Evolutionary conservation across 257 asterid species (phyloP).

Genomic region (Nicotiana tomentosiformis): DNA sequence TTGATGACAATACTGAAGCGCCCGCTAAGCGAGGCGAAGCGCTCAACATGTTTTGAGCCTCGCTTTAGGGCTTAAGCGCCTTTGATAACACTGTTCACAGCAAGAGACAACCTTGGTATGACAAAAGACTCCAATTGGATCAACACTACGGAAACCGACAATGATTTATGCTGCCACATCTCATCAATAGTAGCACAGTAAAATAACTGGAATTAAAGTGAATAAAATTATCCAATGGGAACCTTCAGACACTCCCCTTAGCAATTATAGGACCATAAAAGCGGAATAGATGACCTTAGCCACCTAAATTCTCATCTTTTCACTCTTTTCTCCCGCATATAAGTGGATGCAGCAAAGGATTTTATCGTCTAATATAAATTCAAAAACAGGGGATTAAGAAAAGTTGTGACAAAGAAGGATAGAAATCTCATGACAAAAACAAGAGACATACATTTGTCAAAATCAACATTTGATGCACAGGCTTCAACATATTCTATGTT

Average conservation of each 20-base stretch:
- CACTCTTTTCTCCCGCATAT: neutral
- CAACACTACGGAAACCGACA: neutral
- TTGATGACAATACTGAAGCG: too few relatives aligned
- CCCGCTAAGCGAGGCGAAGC: too few relatives aligned
- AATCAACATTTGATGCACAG: constrained; percentile 76
- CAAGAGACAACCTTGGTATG: neutral
- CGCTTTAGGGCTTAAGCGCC: too few relatives aligned
- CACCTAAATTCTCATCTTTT: neutral
- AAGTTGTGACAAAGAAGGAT: neutral
- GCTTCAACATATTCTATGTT: constrained; percentile 86
- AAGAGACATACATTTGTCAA: constrained; percentile 71
- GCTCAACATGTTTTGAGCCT: too few relatives aligned
- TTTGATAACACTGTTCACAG: too few relatives aligned
- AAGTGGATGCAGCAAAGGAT: neutral
- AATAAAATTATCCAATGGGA: neutral
- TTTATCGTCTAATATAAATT: neutral
- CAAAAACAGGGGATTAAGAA: neutral
- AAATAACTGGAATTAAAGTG: neutral
- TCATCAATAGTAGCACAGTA: neutral
- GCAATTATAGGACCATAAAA: neutral
- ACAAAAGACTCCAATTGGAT: neutral
- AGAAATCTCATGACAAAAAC: neutral
- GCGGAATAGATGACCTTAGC: neutral
- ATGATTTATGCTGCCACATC: neutral
- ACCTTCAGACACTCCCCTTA: neutral